phyloP scores from a whole-genome alignment of 192 early-diverging fungal species.

The Backusella mclennaniae region DNA sequence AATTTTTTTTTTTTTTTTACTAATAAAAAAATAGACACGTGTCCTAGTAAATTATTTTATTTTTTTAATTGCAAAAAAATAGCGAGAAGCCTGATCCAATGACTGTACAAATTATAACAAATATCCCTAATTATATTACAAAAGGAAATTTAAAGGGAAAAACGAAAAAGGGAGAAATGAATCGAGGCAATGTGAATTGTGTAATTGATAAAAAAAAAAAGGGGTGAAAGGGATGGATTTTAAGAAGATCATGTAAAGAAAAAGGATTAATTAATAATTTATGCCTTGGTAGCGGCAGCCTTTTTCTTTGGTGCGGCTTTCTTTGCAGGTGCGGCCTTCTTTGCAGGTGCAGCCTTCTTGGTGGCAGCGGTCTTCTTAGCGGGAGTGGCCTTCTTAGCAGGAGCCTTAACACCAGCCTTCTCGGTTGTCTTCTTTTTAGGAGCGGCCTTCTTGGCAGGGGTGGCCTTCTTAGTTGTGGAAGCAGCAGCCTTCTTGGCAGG shows the following conservation, averaged over 20 bases:
- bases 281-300: slow-evolving; percentile 35
- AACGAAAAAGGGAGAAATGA: not conserved
- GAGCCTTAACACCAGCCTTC: slow-evolving; percentile 33
- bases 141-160: slow-evolving; percentile 7
- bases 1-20: not conserved
- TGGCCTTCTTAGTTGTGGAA: slow-evolving; percentile 12
- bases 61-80: slow-evolving; percentile 7
- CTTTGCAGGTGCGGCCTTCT: slow-evolving; percentile 43
- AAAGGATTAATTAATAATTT: slow-evolving; percentile 8
- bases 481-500: slow-evolving; percentile 39
- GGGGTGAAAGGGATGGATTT: not conserved
- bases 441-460: slow-evolving; percentile 38
- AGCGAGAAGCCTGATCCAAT: not conserved
- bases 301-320: slow-evolving; percentile 31
- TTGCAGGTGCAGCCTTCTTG: slow-evolving; percentile 35
- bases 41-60: slow-evolving; percentile 6
- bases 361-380: slow-evolving; percentile 22
- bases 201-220: not conserved
- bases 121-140: slow-evolving; percentile 7
- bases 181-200: slow-evolving; percentile 5
- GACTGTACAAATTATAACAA: slow-evolving; percentile 10
- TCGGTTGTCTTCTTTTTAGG: slow-evolving; percentile 45
- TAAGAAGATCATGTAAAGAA: not conserved
- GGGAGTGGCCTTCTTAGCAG: slow-evolving; percentile 42
- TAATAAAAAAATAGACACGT: slow-evolving; percentile 2